Conservation (phyloP, 495 filamentous ascomycete genomes). For the Hypoxylon fuscum region DNA sequence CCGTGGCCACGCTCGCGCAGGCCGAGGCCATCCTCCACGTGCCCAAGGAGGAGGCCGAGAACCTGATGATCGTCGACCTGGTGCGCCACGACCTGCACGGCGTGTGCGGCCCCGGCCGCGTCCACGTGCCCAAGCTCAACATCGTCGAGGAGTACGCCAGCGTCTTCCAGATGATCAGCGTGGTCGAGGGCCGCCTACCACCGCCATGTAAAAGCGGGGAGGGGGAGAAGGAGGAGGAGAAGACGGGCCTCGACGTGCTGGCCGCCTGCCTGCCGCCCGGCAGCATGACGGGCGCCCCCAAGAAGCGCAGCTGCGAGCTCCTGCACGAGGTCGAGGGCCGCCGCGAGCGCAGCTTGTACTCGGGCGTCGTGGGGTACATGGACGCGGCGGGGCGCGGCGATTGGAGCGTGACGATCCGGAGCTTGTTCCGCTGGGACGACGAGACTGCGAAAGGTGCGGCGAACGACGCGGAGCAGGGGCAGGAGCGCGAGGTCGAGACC, state of each 20-base stretch:
- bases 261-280: constrained; percentile 84
- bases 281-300: constrained; percentile 95
- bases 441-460: too few relatives aligned
- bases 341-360: constrained; percentile 80
- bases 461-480: constrained; percentile 23
- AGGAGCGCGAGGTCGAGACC: constrained; percentile 50
- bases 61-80: constrained; percentile 97
- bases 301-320: constrained; percentile 87
- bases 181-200: constrained; percentile 76
- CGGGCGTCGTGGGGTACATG: constrained; percentile 88
- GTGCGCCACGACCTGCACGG: constrained; percentile 90
- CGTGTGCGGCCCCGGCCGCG: constrained; percentile 75
- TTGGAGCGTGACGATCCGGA: constrained; percentile 88
- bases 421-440: constrained; percentile 73
- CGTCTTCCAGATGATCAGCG: constrained; percentile 89
- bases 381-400: constrained; percentile 86
- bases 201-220: constrained; percentile 35
- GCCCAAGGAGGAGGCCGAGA: constrained; percentile 92
- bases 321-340: constrained; percentile 70
- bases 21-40: constrained; percentile 75
- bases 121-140: constrained; percentile 73
- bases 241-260: constrained; percentile 77
- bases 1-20: constrained; percentile 65
- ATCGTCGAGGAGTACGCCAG: constrained; percentile 88
- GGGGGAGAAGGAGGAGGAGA: constrained; percentile 17